phyloP scores from a whole-genome alignment of 257 asterid genomes.

The Linderniella brevidens region DNA sequence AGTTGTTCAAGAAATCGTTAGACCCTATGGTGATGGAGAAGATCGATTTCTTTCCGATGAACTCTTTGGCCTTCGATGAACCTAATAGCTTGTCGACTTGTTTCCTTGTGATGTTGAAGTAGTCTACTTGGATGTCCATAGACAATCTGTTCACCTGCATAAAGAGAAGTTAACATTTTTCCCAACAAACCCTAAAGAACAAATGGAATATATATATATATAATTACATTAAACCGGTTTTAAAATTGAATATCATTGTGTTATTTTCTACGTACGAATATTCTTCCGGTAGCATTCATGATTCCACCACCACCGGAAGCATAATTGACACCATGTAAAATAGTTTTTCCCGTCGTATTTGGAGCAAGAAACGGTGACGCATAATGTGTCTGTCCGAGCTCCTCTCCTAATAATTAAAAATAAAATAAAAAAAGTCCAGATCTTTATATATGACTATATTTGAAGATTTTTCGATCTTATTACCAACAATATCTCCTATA shows the following conservation, averaged over 20 bases:
- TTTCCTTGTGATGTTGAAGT: slow-evolving; percentile 76
- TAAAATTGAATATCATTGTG: too few relatives aligned
- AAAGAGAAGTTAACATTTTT: neutral
- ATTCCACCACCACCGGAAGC: slow-evolving; percentile 98
- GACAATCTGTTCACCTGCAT: slow-evolving; percentile 80
- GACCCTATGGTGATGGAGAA: slow-evolving; percentile 79
- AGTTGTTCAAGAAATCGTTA: slow-evolving; percentile 83
- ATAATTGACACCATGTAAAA: slow-evolving; percentile 68
- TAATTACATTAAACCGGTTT: too few relatives aligned
- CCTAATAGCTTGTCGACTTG: slow-evolving; percentile 47
- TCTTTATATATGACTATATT: neutral
- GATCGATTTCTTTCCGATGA: slow-evolving; percentile 36
- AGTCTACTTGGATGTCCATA: slow-evolving; percentile 80
- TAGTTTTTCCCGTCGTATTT: slow-evolving; percentile 54
- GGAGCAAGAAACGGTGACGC: slow-evolving; percentile 82
- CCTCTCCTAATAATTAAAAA: slow-evolving; percentile 33
- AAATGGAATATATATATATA: too few relatives aligned
- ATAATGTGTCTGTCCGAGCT: slow-evolving; percentile 51
- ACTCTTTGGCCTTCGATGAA: slow-evolving; percentile 52
- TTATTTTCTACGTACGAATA: slow-evolving; percentile 44
- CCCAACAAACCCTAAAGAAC: too few relatives aligned
- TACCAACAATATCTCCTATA: slow-evolving; percentile 82
- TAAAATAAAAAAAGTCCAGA: neutral
- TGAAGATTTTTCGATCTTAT: neutral
- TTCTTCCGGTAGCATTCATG: slow-evolving; percentile 71